Percentiles rank a stretch among this genome's conserved stretches.
These are phyloP conservation scores for Geotrichum australiense DNA, from an alignment of 1,139 yeast genomes.

Conservation along the genomic window DNA sequence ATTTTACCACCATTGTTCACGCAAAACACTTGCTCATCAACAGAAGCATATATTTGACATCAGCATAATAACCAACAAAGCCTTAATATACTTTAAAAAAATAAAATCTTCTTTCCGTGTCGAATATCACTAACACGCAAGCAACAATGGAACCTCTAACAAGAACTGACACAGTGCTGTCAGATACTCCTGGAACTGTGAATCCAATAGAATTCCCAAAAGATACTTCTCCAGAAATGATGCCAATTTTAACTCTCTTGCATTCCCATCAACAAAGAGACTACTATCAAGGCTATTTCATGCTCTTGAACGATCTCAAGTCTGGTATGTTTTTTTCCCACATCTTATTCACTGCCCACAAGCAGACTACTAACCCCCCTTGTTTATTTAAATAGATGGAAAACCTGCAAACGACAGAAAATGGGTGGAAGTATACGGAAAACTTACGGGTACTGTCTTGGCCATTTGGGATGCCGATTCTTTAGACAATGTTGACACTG, in stretches of 20 bases:
- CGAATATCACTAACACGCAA: too few relatives aligned
- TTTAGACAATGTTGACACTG: constrained; percentile 40
- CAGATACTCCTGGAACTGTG: constrained; percentile 12
- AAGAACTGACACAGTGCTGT: constrained; percentile 12
- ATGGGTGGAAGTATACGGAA: constrained; percentile 93
- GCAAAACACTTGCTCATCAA: too few relatives aligned
- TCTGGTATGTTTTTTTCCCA: constrained; percentile 7
- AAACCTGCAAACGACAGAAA: constrained; percentile 66
- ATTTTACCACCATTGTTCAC: too few relatives aligned
- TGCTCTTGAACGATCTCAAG: constrained; percentile 36
- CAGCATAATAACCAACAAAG: too few relatives aligned
- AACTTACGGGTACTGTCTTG: constrained; percentile 79
- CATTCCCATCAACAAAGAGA: constrained; percentile 36
- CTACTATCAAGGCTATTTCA: constrained; percentile 44
- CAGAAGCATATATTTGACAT: too few relatives aligned
- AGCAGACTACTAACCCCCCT: constrained; percentile 3
- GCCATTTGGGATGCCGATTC: constrained; percentile 36
- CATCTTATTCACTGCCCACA: background rate
- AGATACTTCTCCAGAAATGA: constrained; percentile 41
- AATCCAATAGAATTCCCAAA: constrained; percentile 26
- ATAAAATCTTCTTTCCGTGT: too few relatives aligned
- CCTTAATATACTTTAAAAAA: too few relatives aligned
- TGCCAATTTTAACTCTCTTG: constrained; percentile 40
- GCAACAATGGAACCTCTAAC: too few relatives aligned
- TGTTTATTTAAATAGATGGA: constrained; percentile 10